phyloP scores from a whole-genome alignment of 805 yeast species.

The Saccharomycopsis babjevae region DNA sequence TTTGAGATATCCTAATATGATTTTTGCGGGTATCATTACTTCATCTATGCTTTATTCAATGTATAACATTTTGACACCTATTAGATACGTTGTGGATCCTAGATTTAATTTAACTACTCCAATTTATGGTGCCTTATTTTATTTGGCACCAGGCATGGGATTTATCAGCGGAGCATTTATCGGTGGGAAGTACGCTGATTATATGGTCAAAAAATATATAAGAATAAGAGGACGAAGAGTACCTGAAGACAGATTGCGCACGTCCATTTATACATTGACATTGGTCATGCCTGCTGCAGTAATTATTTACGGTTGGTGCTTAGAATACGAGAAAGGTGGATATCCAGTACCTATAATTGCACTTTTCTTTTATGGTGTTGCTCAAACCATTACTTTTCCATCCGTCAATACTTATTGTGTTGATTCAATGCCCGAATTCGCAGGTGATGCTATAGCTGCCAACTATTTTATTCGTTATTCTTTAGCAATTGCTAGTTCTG shows the following conservation, averaged over 20 bases:
- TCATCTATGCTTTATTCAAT: constrained; percentile 36
- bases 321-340: constrained; percentile 42
- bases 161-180: constrained; percentile 38
- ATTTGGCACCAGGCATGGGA: constrained; percentile 49
- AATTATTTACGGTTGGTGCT: constrained; percentile 44
- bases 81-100: constrained; percentile 46
- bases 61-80: constrained; percentile 45
- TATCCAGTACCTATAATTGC: constrained; percentile 42
- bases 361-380: constrained; percentile 39
- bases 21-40: constrained; percentile 35
- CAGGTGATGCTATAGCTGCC: constrained; percentile 46
- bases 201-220: constrained; percentile 34
- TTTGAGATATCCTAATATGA: constrained; percentile 33
- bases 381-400: constrained; percentile 44
- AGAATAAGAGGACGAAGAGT: constrained; percentile 33
- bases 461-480: constrained; percentile 42
- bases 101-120: constrained; percentile 40
- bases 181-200: constrained; percentile 47
- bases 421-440: constrained; percentile 44
- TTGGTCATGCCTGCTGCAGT: constrained; percentile 36
- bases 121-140: constrained; percentile 41
- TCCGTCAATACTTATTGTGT: constrained; percentile 48
- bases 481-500: constrained; percentile 43
- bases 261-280: constrained; percentile 31
- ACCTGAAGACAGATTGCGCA: constrained; percentile 43